A percentile compares a stretch with the other conserved stretches of the same genome.
Evolutionary conservation across 2,329 filamentous ascomycete genomes (phyloP).

Genomic region (Sarocladium brachiariae): DNA sequence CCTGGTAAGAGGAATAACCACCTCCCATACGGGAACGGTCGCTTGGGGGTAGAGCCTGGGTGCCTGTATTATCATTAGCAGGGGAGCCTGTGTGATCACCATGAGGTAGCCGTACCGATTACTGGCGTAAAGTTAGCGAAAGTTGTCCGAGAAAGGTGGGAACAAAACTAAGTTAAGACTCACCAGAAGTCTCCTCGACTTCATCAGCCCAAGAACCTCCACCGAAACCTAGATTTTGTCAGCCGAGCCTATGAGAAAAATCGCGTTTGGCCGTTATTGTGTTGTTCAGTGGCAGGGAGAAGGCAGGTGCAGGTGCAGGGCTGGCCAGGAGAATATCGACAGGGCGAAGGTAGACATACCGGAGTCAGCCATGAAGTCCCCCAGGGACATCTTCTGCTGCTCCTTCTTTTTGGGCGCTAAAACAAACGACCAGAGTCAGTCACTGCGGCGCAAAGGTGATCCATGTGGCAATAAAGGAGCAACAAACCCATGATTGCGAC

Average conservation of each 20-base stretch:
- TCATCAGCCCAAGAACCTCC: constrained; percentile 95
- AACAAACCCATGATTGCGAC: constrained; percentile 54
- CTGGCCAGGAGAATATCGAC: background rate
- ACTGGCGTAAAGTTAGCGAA: constrained; percentile 24
- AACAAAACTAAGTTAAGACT: constrained; percentile 30
- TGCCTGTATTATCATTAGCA: constrained; percentile 31
- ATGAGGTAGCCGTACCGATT: constrained; percentile 22
- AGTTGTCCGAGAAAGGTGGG: constrained; percentile 12
- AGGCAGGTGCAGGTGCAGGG: too few species aligned
- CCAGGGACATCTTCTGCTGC: constrained; percentile 93
- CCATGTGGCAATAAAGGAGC: background rate
- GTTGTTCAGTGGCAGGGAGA: background rate
- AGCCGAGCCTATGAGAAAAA: constrained; percentile 14
- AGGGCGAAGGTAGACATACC: constrained; percentile 50
- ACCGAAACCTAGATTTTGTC: constrained; percentile 36
- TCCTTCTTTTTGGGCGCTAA: constrained; percentile 89
- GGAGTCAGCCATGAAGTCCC: constrained; percentile 88
- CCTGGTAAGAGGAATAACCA: constrained; percentile 33
- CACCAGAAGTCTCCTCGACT: constrained; percentile 85
- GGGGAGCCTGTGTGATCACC: background rate
- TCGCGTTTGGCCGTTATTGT: background rate
- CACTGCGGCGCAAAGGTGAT: background rate
- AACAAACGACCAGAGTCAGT: constrained; percentile 16
- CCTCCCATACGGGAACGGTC: constrained; percentile 35
- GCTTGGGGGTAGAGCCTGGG: constrained; percentile 47